Base-by-base conservation (phyloP, 192 early-diverging fungal genomes). In the Coemansia sp. region DNA sequence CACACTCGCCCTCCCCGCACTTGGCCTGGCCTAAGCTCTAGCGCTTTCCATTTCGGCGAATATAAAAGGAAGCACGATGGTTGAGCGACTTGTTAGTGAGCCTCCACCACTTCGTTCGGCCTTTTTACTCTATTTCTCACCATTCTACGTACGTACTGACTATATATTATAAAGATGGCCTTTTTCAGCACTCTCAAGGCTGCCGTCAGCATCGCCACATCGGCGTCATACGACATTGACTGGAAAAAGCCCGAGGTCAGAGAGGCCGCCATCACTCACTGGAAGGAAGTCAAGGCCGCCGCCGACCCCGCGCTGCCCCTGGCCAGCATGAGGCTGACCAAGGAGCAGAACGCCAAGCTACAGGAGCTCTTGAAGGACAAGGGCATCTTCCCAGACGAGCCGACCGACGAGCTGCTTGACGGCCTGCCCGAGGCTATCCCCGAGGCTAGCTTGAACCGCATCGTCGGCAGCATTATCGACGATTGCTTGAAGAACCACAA, bases 401-500 rank as follows among this genome's bases (percentile, higher is more conserved):
- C 67, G 1, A 79, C 66, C 8, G 66, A 73, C 0, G 59, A 53
- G 29, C 64, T 79, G 1, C 60, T 79, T 12, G 32, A 41, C 20
- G 64, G 60, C 12, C 67, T 79, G 20, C 76, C 76, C 9, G 56
- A 70, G 6, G 76, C 76, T n/a, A 79, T 79, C 39, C 76, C 76
- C 20, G 64, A 71, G 32, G 76, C 71, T 11, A 79, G 76, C 54
- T 59, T 79, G 32, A 70, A 70, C 57, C 76, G 76, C 39, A 79
- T 79, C 40, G 25, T 68, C 12, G 76, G 76, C 24, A 63, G 65
- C 62, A 35, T 79, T 36, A 73, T 79, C 37, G 42, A 79, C 31
- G 67, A 79, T 14, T 79, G 76, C 22, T 45, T 79, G 20, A 79
- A 68, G 54, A 67, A 63, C 71, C 76, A 79, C 70, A 73, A 68